phyloP scores from a whole-genome alignment of 352 stramenopile species.

The Heterotrichella gracilis region DNA sequence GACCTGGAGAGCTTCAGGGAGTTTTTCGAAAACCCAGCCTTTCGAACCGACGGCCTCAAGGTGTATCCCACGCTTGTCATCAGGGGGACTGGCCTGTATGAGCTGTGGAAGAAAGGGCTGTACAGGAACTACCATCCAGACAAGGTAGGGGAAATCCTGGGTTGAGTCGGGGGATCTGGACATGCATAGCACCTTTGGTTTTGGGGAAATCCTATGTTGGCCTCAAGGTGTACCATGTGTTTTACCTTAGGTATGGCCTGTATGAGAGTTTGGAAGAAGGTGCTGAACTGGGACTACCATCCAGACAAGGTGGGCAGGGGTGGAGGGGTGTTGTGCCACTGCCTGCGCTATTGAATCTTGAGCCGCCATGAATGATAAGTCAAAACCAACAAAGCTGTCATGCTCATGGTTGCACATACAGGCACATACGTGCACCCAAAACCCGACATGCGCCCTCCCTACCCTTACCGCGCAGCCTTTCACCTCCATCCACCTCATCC shows the following conservation, averaged over 20 bases:
- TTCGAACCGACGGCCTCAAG: slow-evolving; percentile 70
- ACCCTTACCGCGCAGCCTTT: too few species aligned
- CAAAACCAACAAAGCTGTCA: too few species aligned
- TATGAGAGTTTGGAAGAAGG: slow-evolving; percentile 79
- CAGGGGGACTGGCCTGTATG: slow-evolving; percentile 67
- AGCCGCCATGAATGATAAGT: too few species aligned
- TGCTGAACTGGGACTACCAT: slow-evolving; percentile 53
- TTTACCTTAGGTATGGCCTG: slow-evolving; percentile 71
- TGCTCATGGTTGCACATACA: too few species aligned
- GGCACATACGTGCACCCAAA: too few species aligned
- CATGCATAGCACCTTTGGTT: slow-evolving; percentile 11
- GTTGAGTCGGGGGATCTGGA: slow-evolving; percentile 16
- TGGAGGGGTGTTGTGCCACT: too few species aligned
- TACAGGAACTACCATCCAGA: slow-evolving; percentile 58
- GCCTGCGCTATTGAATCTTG: too few species aligned
- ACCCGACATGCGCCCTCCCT: too few species aligned
- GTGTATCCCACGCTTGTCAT: slow-evolving; percentile 81
- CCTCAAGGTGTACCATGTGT: slow-evolving; percentile 67
- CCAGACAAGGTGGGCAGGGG: too few species aligned
- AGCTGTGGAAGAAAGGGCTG: slow-evolving; percentile 71
- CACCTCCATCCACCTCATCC: too few species aligned
- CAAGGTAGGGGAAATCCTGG: too few species aligned
- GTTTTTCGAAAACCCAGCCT: slow-evolving; percentile 72
- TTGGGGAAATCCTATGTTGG: too few species aligned
- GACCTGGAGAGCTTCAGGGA: slow-evolving; percentile 69